Evolutionary conservation across 1,139 yeast genomes (phyloP).

Genomic region (Magnusiomyces magnusii): DNA sequence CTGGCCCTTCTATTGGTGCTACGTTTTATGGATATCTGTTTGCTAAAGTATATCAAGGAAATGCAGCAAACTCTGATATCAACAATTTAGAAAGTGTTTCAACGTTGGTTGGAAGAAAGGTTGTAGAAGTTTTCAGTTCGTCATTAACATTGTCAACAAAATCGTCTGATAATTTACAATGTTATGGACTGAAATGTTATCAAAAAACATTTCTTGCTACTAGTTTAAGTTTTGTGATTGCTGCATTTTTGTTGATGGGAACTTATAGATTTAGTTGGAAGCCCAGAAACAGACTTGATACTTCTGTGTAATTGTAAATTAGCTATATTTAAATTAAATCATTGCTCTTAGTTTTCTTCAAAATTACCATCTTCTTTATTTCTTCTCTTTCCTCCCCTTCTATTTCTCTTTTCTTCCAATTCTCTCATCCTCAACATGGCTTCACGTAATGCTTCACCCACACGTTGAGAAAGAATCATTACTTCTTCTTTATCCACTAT

Average conservation of each 20-base stretch:
- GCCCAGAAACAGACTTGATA: neutral
- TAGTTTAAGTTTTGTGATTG: neutral
- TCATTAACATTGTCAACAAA: too few relatives aligned
- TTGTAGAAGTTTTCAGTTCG: too few relatives aligned
- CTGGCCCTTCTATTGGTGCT: conserved; percentile 88
- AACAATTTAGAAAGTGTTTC: neutral
- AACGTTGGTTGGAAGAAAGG: too few relatives aligned
- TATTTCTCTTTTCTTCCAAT: conserved; percentile 18
- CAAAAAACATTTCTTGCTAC: conserved; percentile 1
- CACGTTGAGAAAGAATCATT: conserved; percentile 72
- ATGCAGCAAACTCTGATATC: conserved; percentile 5
- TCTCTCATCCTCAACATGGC: conserved; percentile 80
- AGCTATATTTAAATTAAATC: neutral
- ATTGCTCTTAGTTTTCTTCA: neutral
- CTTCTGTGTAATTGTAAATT: neutral
- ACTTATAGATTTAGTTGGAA: conserved; percentile 1
- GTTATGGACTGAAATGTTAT: conserved; percentile 6
- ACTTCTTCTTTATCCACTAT: conserved; percentile 74
- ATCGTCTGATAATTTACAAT: neutral
- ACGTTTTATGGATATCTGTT: conserved; percentile 62
- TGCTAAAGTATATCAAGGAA: conserved; percentile 47
- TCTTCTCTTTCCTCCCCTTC: conserved; percentile 9
- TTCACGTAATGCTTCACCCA: conserved; percentile 86
- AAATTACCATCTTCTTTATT: conserved; percentile 6
- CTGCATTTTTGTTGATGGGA: neutral